Evolutionary conservation across 2,329 filamentous ascomycete genomes (phyloP).

Genomic region (Drechslerella dactyloides): DNA sequence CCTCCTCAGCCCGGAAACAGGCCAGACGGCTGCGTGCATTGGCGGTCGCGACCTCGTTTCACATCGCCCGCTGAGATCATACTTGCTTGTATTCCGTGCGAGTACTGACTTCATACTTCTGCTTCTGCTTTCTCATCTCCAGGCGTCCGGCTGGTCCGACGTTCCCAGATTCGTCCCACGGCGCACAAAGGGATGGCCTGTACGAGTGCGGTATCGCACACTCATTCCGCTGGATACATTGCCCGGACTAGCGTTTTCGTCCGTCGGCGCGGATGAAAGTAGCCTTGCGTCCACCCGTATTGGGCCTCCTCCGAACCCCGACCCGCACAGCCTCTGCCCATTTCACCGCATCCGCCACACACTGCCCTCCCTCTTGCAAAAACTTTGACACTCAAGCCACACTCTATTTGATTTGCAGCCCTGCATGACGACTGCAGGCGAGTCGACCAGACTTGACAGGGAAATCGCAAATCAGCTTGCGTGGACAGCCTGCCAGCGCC

Average conservation of each 20-base stretch:
- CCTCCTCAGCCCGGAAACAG: neutral
- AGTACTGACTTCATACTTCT: no score
- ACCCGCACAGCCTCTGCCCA: conserved; percentile 4
- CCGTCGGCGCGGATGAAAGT: no score
- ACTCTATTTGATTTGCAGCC: conserved; percentile 8
- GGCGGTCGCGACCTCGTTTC: conserved; percentile 7
- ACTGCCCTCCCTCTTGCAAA: neutral
- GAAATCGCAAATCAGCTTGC: neutral
- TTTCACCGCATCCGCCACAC: neutral
- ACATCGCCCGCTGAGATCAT: neutral
- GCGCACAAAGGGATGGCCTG: no score
- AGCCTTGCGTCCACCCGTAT: neutral
- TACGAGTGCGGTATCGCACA: no score
- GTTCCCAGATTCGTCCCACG: no score
- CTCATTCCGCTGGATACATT: no score
- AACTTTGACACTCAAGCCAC: conserved; percentile 4
- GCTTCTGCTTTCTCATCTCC: no score
- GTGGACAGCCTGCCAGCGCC: neutral
- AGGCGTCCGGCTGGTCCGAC: no score
- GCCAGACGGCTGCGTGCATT: conserved; percentile 1
- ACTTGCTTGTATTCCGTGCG: no score
- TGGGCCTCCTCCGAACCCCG: conserved; percentile 3
- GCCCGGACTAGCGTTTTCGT: no score
- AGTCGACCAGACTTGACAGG: neutral
- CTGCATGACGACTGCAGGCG: neutral